phyloP scores from a whole-genome alignment of 2,329 filamentous ascomycete genomes.

The Daldinia sp. region DNA sequence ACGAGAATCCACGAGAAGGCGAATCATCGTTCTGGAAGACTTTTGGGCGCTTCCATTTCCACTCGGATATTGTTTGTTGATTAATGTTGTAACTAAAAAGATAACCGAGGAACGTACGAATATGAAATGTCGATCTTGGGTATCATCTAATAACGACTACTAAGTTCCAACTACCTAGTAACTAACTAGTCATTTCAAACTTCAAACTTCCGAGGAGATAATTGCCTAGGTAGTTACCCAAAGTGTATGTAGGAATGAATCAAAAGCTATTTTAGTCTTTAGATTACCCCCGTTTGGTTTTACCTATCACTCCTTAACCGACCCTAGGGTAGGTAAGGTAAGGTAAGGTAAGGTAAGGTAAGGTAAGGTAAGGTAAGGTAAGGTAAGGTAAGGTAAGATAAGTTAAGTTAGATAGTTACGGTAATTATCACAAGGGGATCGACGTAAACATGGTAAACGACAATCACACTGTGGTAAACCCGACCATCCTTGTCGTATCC shows the following conservation, averaged over 20 bases:
- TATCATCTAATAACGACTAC: not conserved
- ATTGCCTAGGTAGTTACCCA: not conserved
- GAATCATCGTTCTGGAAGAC: constrained; percentile 14
- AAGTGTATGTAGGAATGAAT: too few species aligned
- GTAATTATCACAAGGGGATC: constrained; percentile 1
- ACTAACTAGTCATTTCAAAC: not conserved
- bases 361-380: too few species aligned
- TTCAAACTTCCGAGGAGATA: not conserved
- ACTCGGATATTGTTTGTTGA: constrained; percentile 4
- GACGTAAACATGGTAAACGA: constrained; percentile 7
- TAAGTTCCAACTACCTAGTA: not conserved
- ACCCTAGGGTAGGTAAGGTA: not conserved
- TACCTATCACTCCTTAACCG: not conserved
- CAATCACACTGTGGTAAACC: constrained; percentile 26
- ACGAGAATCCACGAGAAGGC: not conserved
- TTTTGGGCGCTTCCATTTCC: constrained; percentile 7
- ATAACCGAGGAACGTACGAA: constrained; percentile 7
- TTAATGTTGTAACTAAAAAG: not conserved
- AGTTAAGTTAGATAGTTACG: not conserved
- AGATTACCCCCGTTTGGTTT: too few species aligned
- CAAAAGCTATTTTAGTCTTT: too few species aligned
- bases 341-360: not conserved
- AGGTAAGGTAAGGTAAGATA: too few species aligned
- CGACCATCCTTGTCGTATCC: constrained; percentile 19
- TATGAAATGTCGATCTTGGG: constrained; percentile 14